These are phyloP conservation scores for Tolypocladium ovalisporum DNA, from an alignment of 2,329 filamentous ascomycete genomes.

Conservation along the genomic window DNA sequence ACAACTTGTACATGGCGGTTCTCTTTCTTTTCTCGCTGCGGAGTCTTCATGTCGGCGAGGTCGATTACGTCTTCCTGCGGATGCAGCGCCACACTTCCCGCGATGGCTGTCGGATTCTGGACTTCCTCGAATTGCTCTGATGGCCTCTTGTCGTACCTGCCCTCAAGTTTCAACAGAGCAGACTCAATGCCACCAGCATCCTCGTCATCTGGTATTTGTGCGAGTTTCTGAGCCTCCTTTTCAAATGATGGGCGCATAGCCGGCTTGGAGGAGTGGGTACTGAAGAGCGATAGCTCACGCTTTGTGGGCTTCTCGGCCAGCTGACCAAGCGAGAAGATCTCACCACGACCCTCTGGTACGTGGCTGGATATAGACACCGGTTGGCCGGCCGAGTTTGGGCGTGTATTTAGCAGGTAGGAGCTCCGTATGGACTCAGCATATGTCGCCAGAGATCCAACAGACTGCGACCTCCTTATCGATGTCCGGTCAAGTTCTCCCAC, in stretches of 20 bases:
- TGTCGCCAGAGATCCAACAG: constrained; percentile 47
- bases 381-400: constrained; percentile 14
- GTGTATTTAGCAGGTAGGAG: constrained; percentile 39
- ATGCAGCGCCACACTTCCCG: not conserved
- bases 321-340: constrained; percentile 47
- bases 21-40: constrained; percentile 31
- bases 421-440: constrained; percentile 51
- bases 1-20: constrained; percentile 35
- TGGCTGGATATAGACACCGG: constrained; percentile 10
- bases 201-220: constrained; percentile 73
- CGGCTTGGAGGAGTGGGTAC: constrained; percentile 51
- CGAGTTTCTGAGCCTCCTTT: constrained; percentile 74
- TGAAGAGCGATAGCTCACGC: constrained; percentile 42
- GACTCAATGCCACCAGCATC: constrained; percentile 84
- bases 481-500: constrained; percentile 47
- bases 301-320: constrained; percentile 40
- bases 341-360: constrained; percentile 18
- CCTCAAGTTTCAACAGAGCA: constrained; percentile 85
- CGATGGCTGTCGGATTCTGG: not conserved
- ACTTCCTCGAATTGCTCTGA: constrained; percentile 21
- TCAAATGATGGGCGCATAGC: constrained; percentile 71
- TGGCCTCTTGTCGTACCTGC: constrained; percentile 56
- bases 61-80: not conserved
- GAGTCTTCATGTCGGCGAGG: not conserved
- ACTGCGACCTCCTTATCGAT: constrained; percentile 41